phyloP scores from a whole-genome alignment of 2,329 filamentous ascomycete genomes.

The Colletotrichum melonis region DNA sequence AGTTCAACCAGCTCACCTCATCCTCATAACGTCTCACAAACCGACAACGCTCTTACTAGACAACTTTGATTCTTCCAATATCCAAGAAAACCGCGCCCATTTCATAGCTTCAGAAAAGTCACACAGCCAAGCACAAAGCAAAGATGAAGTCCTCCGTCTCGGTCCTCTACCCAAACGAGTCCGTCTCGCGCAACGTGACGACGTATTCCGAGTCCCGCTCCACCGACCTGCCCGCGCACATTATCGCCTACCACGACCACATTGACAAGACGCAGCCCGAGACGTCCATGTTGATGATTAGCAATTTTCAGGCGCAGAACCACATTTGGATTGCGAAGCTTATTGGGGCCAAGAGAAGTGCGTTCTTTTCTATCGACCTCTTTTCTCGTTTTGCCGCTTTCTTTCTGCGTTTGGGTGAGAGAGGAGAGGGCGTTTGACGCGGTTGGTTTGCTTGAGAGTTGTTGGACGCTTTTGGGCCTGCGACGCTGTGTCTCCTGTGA shows the following conservation, averaged over 20 bases:
- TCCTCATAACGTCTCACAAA: not conserved
- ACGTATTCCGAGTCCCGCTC: slow-evolving; percentile 57
- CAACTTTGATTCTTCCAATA: not conserved
- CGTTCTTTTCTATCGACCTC: not conserved
- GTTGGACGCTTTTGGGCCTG: not conserved
- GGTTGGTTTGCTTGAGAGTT: not conserved
- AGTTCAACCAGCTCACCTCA: not conserved
- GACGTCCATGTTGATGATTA: slow-evolving; percentile 52
- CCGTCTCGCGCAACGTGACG: slow-evolving; percentile 53
- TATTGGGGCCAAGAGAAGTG: slow-evolving; percentile 54
- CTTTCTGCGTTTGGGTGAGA: no score
- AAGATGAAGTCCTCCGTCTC: slow-evolving; percentile 53
- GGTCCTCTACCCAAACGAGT: slow-evolving; percentile 54
- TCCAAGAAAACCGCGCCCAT: no score
- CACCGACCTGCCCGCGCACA: slow-evolving; percentile 52
- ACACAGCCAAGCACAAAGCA: not conserved
- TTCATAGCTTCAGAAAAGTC: not conserved
- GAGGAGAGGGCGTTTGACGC: not conserved
- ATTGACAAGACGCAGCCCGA: slow-evolving; percentile 36
- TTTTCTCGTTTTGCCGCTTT: not conserved
- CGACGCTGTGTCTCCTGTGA: not conserved
- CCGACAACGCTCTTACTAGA: not conserved
- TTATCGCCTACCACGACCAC: slow-evolving; percentile 54
- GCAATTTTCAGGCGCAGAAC: slow-evolving; percentile 54
- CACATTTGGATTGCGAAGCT: slow-evolving; percentile 54